A percentile compares a stretch with the other conserved stretches of the same genome.
Conservation (phyloP, 1,284 basidiomycete species). For the Taiwanofungus camphoratus region DNA sequence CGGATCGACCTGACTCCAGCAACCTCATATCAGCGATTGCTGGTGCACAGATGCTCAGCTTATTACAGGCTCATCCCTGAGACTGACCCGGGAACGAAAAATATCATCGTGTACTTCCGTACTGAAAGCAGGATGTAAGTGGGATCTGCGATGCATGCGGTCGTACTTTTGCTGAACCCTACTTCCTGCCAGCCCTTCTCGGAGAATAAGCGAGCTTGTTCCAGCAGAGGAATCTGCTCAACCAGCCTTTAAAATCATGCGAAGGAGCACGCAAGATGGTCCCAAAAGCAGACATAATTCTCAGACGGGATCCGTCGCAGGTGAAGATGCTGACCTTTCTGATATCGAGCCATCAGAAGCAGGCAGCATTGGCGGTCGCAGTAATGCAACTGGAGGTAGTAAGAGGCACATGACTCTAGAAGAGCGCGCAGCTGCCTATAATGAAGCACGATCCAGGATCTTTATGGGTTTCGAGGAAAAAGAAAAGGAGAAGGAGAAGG, state of each 20-base stretch:
- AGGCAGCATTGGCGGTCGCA: constrained; percentile 66
- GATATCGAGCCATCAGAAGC: constrained; percentile 74
- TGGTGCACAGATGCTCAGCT: constrained; percentile 75
- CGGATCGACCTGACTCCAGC: constrained; percentile 59
- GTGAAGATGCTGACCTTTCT: constrained; percentile 68
- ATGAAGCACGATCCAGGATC: constrained; percentile 75
- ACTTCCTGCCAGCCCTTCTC: constrained; percentile 49
- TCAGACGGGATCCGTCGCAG: constrained; percentile 59
- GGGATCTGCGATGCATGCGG: too few species aligned
- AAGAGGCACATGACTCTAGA: constrained; percentile 72
- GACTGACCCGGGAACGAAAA: constrained; percentile 56
- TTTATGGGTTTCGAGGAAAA: constrained; percentile 78
- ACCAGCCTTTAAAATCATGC: constrained; percentile 82
- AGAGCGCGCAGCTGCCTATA: constrained; percentile 78
- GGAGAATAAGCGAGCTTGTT: constrained; percentile 69
- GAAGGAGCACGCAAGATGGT: constrained; percentile 48
- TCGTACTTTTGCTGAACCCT: too few species aligned
- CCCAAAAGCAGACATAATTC: constrained; percentile 39
- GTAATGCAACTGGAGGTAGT: constrained; percentile 51
- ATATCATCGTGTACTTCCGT: constrained; percentile 49
- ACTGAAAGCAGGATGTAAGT: constrained; percentile 64
- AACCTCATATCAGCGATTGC: constrained; percentile 75
- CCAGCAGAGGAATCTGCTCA: constrained; percentile 63
- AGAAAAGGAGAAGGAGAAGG: constrained; percentile 68
- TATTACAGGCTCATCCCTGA: constrained; percentile 71